Conservation (phyloP, 768 basidiomycete genomes). For the Suillus alpinus region DNA sequence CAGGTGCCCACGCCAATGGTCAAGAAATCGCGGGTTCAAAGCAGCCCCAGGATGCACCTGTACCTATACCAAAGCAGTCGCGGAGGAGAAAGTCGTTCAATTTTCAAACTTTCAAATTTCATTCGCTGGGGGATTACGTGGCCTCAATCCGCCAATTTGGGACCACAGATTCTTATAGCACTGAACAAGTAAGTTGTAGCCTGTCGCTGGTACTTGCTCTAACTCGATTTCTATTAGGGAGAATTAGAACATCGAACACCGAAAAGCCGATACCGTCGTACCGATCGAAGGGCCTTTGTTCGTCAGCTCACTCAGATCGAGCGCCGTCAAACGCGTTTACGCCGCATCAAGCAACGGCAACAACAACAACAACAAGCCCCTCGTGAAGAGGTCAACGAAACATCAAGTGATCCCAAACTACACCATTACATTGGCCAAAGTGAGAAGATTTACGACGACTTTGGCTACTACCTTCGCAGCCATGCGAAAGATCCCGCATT, state of each 20-base stretch:
- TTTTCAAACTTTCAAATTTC: too few relatives aligned
- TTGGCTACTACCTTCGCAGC: not conserved
- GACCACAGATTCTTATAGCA: too few relatives aligned
- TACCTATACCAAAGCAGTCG: too few relatives aligned
- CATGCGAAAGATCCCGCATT: not conserved
- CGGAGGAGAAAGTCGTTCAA: too few relatives aligned
- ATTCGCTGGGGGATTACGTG: too few relatives aligned
- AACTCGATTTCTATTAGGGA: constrained; percentile 6
- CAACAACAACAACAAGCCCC: not conserved
- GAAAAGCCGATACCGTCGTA: constrained; percentile 11
- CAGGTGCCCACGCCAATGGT: too few relatives aligned
- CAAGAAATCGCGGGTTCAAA: too few relatives aligned
- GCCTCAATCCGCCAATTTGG: too few relatives aligned
- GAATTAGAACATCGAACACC: constrained; percentile 13
- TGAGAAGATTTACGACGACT: not conserved
- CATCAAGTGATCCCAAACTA: too few relatives aligned
- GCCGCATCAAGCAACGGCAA: not conserved
- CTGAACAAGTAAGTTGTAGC: constrained; percentile 19
- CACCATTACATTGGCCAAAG: not conserved
- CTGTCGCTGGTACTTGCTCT: not conserved
- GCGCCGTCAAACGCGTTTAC: not conserved
- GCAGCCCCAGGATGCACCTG: too few relatives aligned
- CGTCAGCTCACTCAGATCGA: not conserved
- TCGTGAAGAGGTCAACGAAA: too few relatives aligned
- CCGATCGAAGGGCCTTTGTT: constrained; percentile 1